Evolutionary conservation across 805 yeast genomes (phyloP), one percentile per base, ranked within the genome.

Genomic region (Ogataea siamensis): DNA sequence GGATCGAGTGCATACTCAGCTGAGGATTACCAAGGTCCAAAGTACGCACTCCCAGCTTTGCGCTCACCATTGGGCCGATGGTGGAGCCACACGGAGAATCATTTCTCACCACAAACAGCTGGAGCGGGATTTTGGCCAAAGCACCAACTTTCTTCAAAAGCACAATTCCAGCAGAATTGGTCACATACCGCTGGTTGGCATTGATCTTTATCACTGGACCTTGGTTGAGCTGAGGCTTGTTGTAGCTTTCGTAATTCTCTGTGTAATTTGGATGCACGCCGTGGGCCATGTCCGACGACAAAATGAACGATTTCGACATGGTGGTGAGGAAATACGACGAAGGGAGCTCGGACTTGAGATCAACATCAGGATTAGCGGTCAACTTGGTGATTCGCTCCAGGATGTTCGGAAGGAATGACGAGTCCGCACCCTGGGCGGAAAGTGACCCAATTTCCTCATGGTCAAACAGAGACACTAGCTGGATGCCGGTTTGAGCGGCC

Each of bases 211-310:
- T 78, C 3, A 88, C 97, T 0, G 98, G 96, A 5, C 99, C 99
- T 23, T 70, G 70, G 55, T 95, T 94, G 44, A 91, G 66, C 35
- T 71, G 71, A 1, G 99, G 98, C 47, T 77, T 76, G 61, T 91
- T 95, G 44, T 74, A 67, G 15, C 76, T 58, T 58, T 93, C 98
- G 63, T 93, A 84, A 51, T 76, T 76, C 37, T 72, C 74, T 4
- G 76, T 65, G 60, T 91, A 91, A 62, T 91, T 91, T 41, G 99
- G 99, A 61, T 91, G 96, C 25, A 91, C 83, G 21, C 96, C 98
- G 58, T 91, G 99, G 1, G 98, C 96, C 79, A 88, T 93, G 60
- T 91, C 99, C 0, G 96, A 86, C 0, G 97, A 89, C 30, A 93
- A 62, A 50, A 91, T 73, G 62, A 93, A 89, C 1, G 97, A 87